Evolutionary conservation across 352 stramenopile genomes (phyloP).

Genomic region (Detonula confervacea): DNA sequence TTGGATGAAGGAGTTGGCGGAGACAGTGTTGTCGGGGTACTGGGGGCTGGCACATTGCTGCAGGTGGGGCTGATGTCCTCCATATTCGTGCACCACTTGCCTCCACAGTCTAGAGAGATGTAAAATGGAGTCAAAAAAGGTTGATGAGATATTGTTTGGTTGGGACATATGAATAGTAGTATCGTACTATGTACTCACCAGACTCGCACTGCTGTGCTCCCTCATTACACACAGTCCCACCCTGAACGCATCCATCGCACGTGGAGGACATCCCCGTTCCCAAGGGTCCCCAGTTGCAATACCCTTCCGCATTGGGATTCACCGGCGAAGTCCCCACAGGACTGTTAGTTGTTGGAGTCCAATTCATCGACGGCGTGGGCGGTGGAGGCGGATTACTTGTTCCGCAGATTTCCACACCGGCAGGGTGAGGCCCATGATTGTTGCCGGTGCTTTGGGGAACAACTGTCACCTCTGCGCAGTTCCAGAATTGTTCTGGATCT

Average conservation of each 20-base stretch:
- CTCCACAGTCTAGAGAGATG: conserved; percentile 1
- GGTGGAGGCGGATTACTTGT: background rate
- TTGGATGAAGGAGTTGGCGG: conserved; percentile 13
- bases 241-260: conserved; percentile 38
- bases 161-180: background rate
- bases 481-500: conserved; percentile 12
- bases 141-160: conserved; percentile 1
- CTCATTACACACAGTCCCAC: conserved; percentile 47
- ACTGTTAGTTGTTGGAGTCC: background rate
- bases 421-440: background rate
- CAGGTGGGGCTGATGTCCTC: background rate
- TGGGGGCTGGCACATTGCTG: conserved; percentile 9
- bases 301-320: background rate
- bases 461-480: conserved; percentile 13
- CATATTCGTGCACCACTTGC: conserved; percentile 22
- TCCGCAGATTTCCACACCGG: conserved; percentile 2
- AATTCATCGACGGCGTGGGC: background rate
- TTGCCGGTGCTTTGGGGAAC: background rate
- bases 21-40: conserved; percentile 16
- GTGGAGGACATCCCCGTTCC: conserved; percentile 33
- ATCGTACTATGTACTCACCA: background rate
- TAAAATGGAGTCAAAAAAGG: background rate
- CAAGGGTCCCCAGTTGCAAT: conserved; percentile 22
- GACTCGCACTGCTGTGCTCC: conserved; percentile 25
- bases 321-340: background rate